These are phyloP conservation scores for Nannochloropsis salina DNA, from an alignment of 108 stramenopile genomes.

Conservation along the genomic window DNA sequence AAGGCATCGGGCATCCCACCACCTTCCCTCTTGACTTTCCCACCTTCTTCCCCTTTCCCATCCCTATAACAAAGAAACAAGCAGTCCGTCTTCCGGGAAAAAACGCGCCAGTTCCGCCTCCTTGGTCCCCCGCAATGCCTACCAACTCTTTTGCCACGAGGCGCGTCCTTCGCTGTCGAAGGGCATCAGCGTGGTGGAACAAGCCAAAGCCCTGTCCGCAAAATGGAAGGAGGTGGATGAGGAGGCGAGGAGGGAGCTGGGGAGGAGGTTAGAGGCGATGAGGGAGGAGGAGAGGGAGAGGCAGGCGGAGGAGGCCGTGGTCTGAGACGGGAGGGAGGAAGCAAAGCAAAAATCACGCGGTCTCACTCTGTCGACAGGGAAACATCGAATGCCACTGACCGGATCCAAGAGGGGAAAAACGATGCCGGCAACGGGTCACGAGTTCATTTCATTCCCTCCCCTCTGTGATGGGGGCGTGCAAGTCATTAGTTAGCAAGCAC, in stretches of 20 bases:
- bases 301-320: too few relatives aligned
- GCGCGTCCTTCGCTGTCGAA: neutral
- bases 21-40: neutral
- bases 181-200: neutral
- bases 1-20: neutral
- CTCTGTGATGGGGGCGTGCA: too few relatives aligned
- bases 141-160: neutral
- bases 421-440: too few relatives aligned
- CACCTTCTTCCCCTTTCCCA: neutral
- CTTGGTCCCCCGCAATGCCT: neutral
- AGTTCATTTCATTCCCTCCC: too few relatives aligned
- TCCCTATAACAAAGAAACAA: neutral
- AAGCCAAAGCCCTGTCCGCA: neutral
- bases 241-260: neutral
- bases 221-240: conserved; percentile 6
- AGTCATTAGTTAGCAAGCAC: too few relatives aligned
- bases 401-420: too few relatives aligned
- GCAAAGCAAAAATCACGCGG: too few relatives aligned
- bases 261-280: neutral
- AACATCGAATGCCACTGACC: too few relatives aligned
- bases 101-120: neutral
- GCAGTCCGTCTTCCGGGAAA: neutral
- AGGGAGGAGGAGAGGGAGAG: neutral
- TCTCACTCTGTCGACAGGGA: too few relatives aligned
- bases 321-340: too few relatives aligned